A percentile compares a stretch with the other conserved stretches of the same genome.
These are phyloP conservation scores for Parietaria judaica DNA, from an alignment of 306 rosid species.

Conservation along the genomic window DNA sequence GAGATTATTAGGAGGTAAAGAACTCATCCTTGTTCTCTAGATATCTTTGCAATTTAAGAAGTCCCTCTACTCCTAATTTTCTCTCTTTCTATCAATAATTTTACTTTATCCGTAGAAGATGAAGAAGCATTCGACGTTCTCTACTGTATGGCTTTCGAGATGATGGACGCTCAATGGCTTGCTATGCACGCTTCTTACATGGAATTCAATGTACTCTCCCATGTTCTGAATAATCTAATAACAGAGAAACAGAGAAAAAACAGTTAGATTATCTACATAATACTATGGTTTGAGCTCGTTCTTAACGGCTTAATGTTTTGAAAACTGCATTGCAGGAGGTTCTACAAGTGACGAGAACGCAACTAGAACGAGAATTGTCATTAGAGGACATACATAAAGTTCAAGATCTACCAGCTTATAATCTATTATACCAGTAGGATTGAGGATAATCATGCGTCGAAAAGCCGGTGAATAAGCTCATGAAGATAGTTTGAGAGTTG, in stretches of 20 bases:
- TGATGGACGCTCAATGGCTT: constrained; percentile 98
- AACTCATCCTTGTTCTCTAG: not conserved
- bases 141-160: constrained; percentile 75
- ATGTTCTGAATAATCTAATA: constrained; percentile 7
- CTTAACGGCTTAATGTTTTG: constrained; percentile 4
- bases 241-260: no score
- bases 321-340: constrained; percentile 58
- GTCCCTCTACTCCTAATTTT: constrained; percentile 11
- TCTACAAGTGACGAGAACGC: constrained; percentile 59
- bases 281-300: no score
- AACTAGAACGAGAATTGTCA: constrained; percentile 81
- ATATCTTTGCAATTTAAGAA: not conserved
- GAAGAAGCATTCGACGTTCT: constrained; percentile 78
- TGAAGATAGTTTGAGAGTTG: no score
- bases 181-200: constrained; percentile 93
- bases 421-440: constrained; percentile 55
- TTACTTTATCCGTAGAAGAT: constrained; percentile 41
- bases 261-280: no score
- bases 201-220: constrained; percentile 67
- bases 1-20: constrained; percentile 73
- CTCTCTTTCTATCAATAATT: no score
- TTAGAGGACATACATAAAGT: constrained; percentile 67
- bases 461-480: not conserved
- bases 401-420: constrained; percentile 81
- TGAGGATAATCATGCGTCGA: not conserved